Evolutionary conservation across 73 alveolate species (phyloP).

Genomic region (Diophrys appendiculata): DNA sequence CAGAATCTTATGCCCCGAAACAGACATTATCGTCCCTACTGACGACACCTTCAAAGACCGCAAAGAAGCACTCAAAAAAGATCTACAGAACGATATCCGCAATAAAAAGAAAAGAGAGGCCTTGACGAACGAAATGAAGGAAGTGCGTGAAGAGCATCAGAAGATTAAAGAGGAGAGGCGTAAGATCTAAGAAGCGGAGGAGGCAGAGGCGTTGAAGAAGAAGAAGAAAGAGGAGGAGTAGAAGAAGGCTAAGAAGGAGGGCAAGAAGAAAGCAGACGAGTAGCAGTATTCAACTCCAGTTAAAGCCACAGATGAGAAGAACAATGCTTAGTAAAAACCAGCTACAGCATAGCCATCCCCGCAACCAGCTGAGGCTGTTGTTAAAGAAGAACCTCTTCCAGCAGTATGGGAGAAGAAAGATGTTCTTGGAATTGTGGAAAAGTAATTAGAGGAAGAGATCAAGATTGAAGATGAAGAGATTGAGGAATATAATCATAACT

Average conservation of each 20-base stretch:
- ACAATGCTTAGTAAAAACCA: conserved; percentile 32
- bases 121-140: conserved; percentile 9
- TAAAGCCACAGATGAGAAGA: conserved; percentile 11
- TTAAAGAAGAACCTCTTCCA: too few species aligned
- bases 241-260: conserved; percentile 26
- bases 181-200: conserved; percentile 54
- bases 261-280: conserved; percentile 21
- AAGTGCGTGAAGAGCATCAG: conserved; percentile 35
- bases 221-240: conserved; percentile 14
- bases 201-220: conserved; percentile 22
- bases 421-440: conserved; percentile 16
- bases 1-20: conserved; percentile 26
- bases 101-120: background rate
- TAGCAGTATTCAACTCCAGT: conserved; percentile 12
- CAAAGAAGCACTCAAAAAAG: conserved; percentile 16
- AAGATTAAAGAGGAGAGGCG: conserved; percentile 52
- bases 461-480: background rate
- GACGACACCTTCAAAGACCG: conserved; percentile 17
- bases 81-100: background rate
- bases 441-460: conserved; percentile 19
- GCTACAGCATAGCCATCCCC: too few species aligned
- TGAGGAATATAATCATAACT: conserved; percentile 13
- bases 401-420: conserved; percentile 22
- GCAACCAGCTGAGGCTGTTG: too few species aligned
- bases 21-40: conserved; percentile 15